Evolutionary conservation across 139 green algal species (phyloP).

Genomic region (Chlorella ohadii): DNA sequence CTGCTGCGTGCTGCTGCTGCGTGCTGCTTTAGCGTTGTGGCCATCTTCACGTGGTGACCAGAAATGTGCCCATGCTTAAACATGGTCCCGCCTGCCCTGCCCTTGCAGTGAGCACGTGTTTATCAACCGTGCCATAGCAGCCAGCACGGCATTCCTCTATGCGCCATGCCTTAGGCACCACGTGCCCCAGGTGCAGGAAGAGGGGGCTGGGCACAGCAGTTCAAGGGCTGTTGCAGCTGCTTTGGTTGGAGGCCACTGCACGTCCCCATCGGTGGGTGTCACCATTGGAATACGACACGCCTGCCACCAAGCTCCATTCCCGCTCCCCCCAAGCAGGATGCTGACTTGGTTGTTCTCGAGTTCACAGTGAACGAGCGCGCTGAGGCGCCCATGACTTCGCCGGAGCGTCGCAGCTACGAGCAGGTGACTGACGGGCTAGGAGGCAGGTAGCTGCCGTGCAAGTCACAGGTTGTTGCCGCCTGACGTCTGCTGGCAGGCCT

Average conservation of each 20-base stretch:
- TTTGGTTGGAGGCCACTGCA: no score
- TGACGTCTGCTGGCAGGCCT: no score
- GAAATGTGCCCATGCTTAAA: no score
- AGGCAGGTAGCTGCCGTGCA: no score
- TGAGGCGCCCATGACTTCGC: slow-evolving; percentile 8
- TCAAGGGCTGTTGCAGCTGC: no score
- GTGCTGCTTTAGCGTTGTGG: background rate
- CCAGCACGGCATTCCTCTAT: slow-evolving; percentile 16
- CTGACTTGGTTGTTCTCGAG: slow-evolving; percentile 1
- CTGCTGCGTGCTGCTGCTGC: no score
- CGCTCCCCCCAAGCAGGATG: background rate
- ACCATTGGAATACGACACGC: no score
- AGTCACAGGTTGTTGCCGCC: background rate
- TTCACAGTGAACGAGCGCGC: slow-evolving; percentile 14
- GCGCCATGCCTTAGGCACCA: slow-evolving; percentile 20
- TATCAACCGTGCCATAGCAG: slow-evolving; percentile 10
- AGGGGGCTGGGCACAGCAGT: no score
- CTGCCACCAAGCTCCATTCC: no score
- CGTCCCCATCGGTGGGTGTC: no score
- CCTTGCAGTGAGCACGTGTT: slow-evolving; percentile 14
- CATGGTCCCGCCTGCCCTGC: no score
- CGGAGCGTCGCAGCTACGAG: slow-evolving; percentile 25
- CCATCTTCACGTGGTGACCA: background rate
- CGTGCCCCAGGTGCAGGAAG: background rate
- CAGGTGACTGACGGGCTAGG: slow-evolving; percentile 1